Evolutionary conservation across 495 filamentous ascomycete species (phyloP).

Genomic region (Hypoxylon intermedium): DNA sequence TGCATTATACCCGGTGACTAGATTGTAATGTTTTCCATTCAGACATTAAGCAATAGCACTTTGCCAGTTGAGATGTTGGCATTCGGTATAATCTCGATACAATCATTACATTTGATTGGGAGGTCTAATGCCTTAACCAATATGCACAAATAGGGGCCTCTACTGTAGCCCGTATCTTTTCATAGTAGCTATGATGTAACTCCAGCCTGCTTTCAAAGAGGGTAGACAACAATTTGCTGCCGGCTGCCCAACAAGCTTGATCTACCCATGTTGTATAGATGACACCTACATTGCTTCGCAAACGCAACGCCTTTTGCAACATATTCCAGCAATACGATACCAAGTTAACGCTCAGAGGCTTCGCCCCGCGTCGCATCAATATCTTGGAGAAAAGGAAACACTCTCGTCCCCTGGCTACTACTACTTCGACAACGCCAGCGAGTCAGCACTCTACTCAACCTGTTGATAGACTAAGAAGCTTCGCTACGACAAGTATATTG

Average conservation of each 20-base stretch:
- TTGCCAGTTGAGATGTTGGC: too few relatives aligned
- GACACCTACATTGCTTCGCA: constrained; percentile 2
- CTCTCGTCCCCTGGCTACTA: background rate
- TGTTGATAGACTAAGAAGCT: constrained; percentile 4
- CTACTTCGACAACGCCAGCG: constrained; percentile 1
- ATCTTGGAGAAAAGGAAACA: background rate
- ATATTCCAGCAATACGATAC: constrained; percentile 6
- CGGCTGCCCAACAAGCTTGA: too few relatives aligned
- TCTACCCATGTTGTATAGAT: constrained; percentile 28
- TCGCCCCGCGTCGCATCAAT: background rate
- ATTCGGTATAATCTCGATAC: too few relatives aligned
- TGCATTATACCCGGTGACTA: background rate
- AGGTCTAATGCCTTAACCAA: too few relatives aligned
- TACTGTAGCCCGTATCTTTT: constrained; percentile 5
- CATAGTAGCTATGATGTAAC: constrained; percentile 33
- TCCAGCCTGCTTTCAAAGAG: constrained; percentile 5
- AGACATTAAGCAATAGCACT: too few relatives aligned
- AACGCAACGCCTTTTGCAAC: constrained; percentile 3
- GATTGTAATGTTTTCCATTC: too few relatives aligned
- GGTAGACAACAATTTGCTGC: constrained; percentile 11
- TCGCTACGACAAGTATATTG: constrained; percentile 26
- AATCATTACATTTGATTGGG: too few relatives aligned
- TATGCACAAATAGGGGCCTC: constrained; percentile 15
- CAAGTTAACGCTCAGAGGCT: background rate
- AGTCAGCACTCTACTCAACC: constrained; percentile 8